These are phyloP conservation scores for Tilletia walkeri DNA, from an alignment of 1,284 basidiomycete genomes.

Conservation along the genomic window DNA sequence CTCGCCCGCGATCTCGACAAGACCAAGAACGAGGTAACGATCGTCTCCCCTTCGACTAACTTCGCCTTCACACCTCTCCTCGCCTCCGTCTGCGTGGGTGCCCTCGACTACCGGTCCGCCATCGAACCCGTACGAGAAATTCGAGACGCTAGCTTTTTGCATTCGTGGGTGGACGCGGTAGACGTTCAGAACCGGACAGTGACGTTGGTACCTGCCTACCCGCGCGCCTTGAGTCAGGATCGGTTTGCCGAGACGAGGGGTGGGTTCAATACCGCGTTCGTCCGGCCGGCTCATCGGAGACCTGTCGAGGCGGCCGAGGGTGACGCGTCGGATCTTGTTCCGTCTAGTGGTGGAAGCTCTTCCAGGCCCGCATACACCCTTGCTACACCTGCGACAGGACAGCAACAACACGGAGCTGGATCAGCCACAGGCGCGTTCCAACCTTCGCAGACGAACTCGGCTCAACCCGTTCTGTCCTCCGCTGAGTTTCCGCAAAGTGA, in stretches of 20 bases:
- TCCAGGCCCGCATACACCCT: background rate
- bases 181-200: conserved; percentile 20
- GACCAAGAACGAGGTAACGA: conserved; percentile 30
- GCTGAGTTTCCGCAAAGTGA: too few species aligned
- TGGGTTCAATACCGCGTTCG: conserved; percentile 55
- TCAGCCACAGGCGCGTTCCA: background rate
- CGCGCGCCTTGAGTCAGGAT: conserved; percentile 38
- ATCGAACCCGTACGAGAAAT: conserved; percentile 70
- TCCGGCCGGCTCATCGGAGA: conserved; percentile 25
- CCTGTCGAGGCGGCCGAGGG: conserved; percentile 25
- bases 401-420: background rate
- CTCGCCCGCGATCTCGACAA: conserved; percentile 20
- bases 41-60: conserved; percentile 49
- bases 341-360: background rate
- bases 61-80: conserved; percentile 37
- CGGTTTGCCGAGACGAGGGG: conserved; percentile 18
- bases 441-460: background rate
- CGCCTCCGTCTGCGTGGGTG: conserved; percentile 56
- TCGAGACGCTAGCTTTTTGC: conserved; percentile 50
- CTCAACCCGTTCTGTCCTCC: background rate
- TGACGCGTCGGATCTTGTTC: background rate
- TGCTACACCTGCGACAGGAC: background rate
- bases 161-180: conserved; percentile 56
- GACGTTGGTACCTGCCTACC: conserved; percentile 27
- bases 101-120: conserved; percentile 68